Evolutionary conservation across 1,284 basidiomycete species (phyloP).

Genomic region (Sanghuangporus sanghuang): DNA sequence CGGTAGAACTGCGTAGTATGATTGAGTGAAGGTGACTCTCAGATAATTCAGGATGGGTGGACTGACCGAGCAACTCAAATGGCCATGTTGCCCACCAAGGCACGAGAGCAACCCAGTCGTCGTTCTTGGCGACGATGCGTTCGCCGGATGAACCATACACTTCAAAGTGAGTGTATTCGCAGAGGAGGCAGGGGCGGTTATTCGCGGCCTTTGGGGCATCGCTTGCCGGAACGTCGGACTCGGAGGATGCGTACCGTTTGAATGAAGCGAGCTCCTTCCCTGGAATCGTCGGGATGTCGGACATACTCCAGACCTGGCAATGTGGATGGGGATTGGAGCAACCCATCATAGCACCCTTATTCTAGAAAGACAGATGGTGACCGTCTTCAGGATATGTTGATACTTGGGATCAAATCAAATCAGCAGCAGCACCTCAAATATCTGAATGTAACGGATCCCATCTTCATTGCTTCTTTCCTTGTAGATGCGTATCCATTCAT

Average conservation of each 20-base stretch:
- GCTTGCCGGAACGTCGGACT: conserved; percentile 30
- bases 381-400: not conserved
- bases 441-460: conserved; percentile 79
- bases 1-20: conserved; percentile 56
- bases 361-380: conserved; percentile 42
- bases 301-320: conserved; percentile 87
- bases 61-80: conserved; percentile 76
- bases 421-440: conserved; percentile 67
- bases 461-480: conserved; percentile 53
- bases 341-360: conserved; percentile 95
- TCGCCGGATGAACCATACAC: conserved; percentile 37
- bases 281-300: conserved; percentile 68
- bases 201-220: conserved; percentile 53
- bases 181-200: conserved; percentile 70
- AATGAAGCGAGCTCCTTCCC: conserved; percentile 61
- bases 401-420: not conserved
- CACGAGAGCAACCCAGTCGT: conserved; percentile 83
- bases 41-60: not conserved
- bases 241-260: conserved; percentile 43
- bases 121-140: conserved; percentile 71
- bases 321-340: conserved; percentile 96
- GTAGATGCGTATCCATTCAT: conserved; percentile 76
- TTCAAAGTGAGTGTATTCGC: conserved; percentile 82
- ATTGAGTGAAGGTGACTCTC: not conserved
- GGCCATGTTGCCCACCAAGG: conserved; percentile 99